Evolutionary conservation across 2,329 filamentous ascomycete genomes (phyloP), one percentile per base, ranked within the genome.

Genomic region (Aspergillus neoniger): DNA sequence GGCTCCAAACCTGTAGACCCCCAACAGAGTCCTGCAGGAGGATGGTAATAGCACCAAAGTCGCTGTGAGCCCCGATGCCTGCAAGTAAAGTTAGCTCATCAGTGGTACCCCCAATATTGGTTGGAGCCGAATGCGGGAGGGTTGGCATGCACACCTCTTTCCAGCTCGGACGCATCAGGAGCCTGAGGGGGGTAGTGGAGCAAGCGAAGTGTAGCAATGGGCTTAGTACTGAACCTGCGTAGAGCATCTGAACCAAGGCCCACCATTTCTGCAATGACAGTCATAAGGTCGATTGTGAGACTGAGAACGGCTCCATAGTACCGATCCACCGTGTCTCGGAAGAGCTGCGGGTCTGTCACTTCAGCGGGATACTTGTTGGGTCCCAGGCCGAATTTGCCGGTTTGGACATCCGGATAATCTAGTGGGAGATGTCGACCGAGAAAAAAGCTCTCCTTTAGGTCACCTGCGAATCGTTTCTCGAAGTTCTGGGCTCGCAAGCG

Each of bases 41-140:
- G 36, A 86, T 75, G 0, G 85, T 86, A 48, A 86, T 79, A 50
- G 80, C 80, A n/a, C 83, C 82, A 63, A 84, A 86, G 65, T 85
- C 84, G 0, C 82, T 84, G 63, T 85, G 84, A 3, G 81, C 82
- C 0, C 83, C 82, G 2, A 71, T 79, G 57, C 65, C 77, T 52
- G 30, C 12, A 3, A 21, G 32, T 14, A 36, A 36, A 14, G 32
- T 36, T 36, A 36, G 32, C 12, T 36, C 12, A 14, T 36, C 5
- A 14, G 32, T 36, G 32, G 32, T 36, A 32, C 30, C 30, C 10
- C 30, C 30, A 12, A 32, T 10, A 32, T 32, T 32, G 30, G 10
- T 14, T 14, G 10, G 19, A 15, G 41, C 19, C 41, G 41, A 23
- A 44, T 28, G 48, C 56, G 32, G 28, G 43, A 19, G n/a, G 3